A percentile compares a stretch with the other conserved stretches of the same genome.
Conservation (phyloP, 2,329 filamentous ascomycete species). For the Fusarium tjaetaba region DNA sequence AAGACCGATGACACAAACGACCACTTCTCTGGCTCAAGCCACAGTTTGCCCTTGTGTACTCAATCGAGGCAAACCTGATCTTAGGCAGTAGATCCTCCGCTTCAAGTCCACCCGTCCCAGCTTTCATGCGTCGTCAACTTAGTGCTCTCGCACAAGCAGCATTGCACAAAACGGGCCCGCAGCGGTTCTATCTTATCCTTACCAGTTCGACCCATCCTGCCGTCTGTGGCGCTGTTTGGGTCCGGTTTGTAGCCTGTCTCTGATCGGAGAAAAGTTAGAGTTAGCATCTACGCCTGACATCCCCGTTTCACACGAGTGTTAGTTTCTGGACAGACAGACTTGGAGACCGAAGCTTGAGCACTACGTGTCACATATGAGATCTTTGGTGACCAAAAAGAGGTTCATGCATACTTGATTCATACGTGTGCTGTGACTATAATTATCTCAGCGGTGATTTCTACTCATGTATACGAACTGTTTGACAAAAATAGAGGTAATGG, state of each 20-base stretch:
- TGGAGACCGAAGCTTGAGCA: background rate
- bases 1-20: background rate
- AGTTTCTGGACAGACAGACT: background rate
- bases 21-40: background rate
- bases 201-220: background rate
- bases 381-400: conserved; percentile 1
- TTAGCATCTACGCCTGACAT: conserved; percentile 8
- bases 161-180: conserved; percentile 23
- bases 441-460: conserved; percentile 4
- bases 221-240: conserved; percentile 2
- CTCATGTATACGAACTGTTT: conserved; percentile 3
- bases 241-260: background rate
- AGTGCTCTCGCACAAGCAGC: background rate
- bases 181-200: background rate
- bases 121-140: background rate
- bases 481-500: background rate
- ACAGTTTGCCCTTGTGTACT: background rate
- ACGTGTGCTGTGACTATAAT: background rate
- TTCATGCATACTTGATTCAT: conserved; percentile 10
- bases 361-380: conserved; percentile 18
- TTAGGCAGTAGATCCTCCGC: background rate
- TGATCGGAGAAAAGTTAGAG: conserved; percentile 11
- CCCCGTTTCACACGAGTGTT: conserved; percentile 22
- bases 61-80: background rate
- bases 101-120: background rate